Base-by-base conservation (phyloP, 495 filamentous ascomycete genomes). In the Xylaria cubensis region DNA sequence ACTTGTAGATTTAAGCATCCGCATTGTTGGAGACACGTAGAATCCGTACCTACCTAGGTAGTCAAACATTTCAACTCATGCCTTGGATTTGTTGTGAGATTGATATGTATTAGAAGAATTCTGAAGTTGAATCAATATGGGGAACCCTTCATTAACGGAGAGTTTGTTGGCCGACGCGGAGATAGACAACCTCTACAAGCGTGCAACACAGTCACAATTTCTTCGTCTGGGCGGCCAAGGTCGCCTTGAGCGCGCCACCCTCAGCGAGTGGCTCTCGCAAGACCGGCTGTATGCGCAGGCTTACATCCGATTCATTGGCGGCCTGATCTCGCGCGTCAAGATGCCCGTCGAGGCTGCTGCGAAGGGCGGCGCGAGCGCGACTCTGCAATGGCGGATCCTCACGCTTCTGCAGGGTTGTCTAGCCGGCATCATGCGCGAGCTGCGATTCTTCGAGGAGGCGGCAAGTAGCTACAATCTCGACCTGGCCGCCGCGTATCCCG, bases 221-320 rank as follows among this genome's bases (percentile, higher is more conserved):
- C 89, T 95, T 67, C 83, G 84, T 32, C 84, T 87, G 66, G 92
- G 91, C 34, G 91, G 91, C 34, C 80, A 84, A 64, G 92, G 92
- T 68, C 86, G 83, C 4, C 83, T 94, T 42, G 79, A 87, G 26
- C 87, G 88, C 56, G 73, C 80, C 1, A 77, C 82, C 0, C 86
- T 94, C 15, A 85, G 87, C 46, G 84, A 87, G 79, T 95, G 92
- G 92, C 87, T 95, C 51, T 86, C 90, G 29, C 91, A 94, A 80
- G 92, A 95, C 82, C 82, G 90, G 10, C 85, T 94, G 65, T 94
- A 94, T 81, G 89, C 91, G 26, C 91, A 93, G 72, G 88, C 88
- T 63, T 93, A 92, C 78, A 84, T 93, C 77, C 84, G 89, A 48
- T 92, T 92, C 75, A 88, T 90, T 42, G 91, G 90, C 21, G 81